Conservation (phyloP, 2,329 filamentous ascomycete species). For the Tolypocladium capitatum region DNA sequence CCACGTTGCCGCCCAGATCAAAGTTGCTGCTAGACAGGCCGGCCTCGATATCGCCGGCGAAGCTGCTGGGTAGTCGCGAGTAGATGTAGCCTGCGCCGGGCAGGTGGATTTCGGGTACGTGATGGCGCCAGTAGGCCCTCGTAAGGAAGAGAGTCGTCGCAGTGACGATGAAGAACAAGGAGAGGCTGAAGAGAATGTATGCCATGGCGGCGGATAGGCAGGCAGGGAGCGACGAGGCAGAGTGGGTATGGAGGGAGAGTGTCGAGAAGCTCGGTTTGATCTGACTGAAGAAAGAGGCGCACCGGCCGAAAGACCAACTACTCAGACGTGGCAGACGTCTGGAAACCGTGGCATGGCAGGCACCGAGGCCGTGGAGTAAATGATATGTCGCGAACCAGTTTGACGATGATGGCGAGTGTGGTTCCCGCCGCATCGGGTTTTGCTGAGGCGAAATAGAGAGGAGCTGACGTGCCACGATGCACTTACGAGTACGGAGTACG, state of each 20-base stretch:
- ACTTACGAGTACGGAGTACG: too few species aligned
- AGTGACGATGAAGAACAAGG: conserved; percentile 55
- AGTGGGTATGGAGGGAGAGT: neutral
- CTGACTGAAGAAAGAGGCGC: neutral
- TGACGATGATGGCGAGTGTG: neutral
- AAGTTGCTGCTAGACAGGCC: conserved; percentile 76
- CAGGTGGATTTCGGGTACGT: conserved; percentile 46
- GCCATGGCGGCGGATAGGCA: conserved; percentile 40
- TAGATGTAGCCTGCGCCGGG: conserved; percentile 54
- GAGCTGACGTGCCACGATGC: neutral
- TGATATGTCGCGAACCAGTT: neutral
- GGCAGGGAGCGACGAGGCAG: neutral
- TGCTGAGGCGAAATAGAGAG: neutral
- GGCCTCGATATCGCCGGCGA: conserved; percentile 74
- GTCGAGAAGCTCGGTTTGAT: conserved; percentile 1
- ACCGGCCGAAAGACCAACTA: neutral
- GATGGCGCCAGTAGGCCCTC: conserved; percentile 61
- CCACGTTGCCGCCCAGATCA: conserved; percentile 68
- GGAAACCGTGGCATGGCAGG: conserved; percentile 4
- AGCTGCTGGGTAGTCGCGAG: conserved; percentile 61
- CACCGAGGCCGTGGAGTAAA: neutral
- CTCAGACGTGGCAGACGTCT: conserved; percentile 1
- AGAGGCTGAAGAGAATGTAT: conserved; percentile 68
- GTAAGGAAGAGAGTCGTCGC: conserved; percentile 72
- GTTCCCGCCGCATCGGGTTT: neutral